Percentiles rank a stretch among this genome's conserved stretches.
Evolutionary conservation across 1,139 yeast species (phyloP).

Genomic region (Saccharomycopsis crataegensis): DNA sequence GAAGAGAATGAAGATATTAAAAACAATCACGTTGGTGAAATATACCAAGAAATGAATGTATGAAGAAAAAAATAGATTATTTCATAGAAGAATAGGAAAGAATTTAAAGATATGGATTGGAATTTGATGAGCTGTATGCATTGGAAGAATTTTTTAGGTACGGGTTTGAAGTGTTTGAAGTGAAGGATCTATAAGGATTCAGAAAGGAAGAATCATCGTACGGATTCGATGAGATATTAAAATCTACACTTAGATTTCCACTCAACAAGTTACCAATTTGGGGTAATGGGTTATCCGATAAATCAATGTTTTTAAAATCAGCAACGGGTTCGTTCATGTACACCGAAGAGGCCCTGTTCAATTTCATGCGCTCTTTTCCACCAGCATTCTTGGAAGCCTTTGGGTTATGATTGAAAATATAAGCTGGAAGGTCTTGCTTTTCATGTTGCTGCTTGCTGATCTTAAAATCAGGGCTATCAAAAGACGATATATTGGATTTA

Average conservation of each 20-base stretch:
- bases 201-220: background rate
- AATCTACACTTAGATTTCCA: slow-evolving; percentile 10
- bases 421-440: background rate
- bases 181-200: background rate
- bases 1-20: too few relatives aligned
- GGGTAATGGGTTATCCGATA: slow-evolving; percentile 18
- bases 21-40: too few relatives aligned
- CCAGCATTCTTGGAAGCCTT: background rate
- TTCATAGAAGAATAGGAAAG: too few relatives aligned
- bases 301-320: slow-evolving; percentile 16
- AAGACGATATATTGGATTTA: slow-evolving; percentile 2
- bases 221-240: slow-evolving; percentile 17
- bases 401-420: background rate
- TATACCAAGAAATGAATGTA: too few relatives aligned
- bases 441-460: background rate
- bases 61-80: too few relatives aligned
- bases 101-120: too few relatives aligned
- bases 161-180: background rate
- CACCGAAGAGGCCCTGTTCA: slow-evolving; percentile 16
- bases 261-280: slow-evolving; percentile 11
- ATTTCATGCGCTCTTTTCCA: slow-evolving; percentile 7
- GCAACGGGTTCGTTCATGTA: slow-evolving; percentile 15
- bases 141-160: background rate
- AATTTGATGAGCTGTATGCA: background rate
- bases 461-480: background rate